phyloP scores from a whole-genome alignment of 805 yeast species.

The Saccharomycopsis oosterbeekiorum region DNA sequence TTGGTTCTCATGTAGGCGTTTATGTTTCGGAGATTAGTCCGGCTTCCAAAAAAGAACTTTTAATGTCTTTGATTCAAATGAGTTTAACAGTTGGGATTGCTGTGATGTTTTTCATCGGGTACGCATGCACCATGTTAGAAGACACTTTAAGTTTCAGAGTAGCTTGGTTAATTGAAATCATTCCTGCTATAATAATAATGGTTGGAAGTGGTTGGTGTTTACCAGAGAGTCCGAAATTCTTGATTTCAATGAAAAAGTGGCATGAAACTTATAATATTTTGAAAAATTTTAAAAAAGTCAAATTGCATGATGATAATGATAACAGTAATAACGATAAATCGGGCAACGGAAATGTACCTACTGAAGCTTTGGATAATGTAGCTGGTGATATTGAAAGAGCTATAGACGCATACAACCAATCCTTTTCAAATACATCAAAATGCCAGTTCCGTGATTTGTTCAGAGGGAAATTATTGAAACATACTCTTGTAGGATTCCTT shows the following conservation, averaged over 20 bases:
- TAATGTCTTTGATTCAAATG: slow-evolving; percentile 47
- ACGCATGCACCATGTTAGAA: slow-evolving; percentile 34
- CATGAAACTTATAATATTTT: slow-evolving; percentile 27
- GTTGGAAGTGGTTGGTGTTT: slow-evolving; percentile 29
- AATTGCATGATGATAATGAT: slow-evolving; percentile 7
- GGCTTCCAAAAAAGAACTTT: slow-evolving; percentile 35
- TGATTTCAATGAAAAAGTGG: slow-evolving; percentile 31
- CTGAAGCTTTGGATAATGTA: neutral
- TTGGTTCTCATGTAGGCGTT: slow-evolving; percentile 46
- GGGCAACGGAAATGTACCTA: slow-evolving; percentile 16
- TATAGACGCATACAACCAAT: slow-evolving; percentile 22
- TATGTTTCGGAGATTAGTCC: slow-evolving; percentile 46
- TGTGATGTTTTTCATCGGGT: slow-evolving; percentile 42
- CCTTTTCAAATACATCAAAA: slow-evolving; percentile 2
- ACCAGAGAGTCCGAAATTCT: slow-evolving; percentile 56
- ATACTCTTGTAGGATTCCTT: slow-evolving; percentile 29
- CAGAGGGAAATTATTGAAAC: slow-evolving; percentile 25
- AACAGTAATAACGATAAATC: neutral
- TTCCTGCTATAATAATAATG: slow-evolving; percentile 39
- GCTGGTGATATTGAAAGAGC: slow-evolving; percentile 18
- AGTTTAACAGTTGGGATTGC: slow-evolving; percentile 50
- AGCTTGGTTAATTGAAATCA: slow-evolving; percentile 51
- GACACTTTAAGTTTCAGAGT: slow-evolving; percentile 47
- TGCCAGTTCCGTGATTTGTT: slow-evolving; percentile 6
- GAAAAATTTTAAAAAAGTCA: slow-evolving; percentile 16